Percentiles rank a stretch among this genome's conserved stretches.
phyloP scores from a whole-genome alignment of 2,329 filamentous ascomycete species.

The Fusarium sp. region DNA sequence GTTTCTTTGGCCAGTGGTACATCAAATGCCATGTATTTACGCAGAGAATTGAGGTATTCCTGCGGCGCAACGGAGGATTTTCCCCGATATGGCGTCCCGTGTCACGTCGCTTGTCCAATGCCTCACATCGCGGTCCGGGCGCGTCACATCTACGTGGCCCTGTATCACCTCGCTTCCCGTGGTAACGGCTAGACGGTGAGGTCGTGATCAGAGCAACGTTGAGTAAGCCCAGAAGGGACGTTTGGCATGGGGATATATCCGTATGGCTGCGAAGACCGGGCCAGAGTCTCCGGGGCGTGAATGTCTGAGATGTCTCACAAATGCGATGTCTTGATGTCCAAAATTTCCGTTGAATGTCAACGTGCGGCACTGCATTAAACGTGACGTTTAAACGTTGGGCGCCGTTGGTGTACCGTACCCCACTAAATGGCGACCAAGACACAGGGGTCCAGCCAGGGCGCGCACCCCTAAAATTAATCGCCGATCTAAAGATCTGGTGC shows the following conservation, averaged over 20 bases:
- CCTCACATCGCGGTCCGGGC: background rate
- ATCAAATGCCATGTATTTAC: background rate
- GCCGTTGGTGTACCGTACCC: background rate
- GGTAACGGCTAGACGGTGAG: background rate
- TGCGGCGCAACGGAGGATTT: fast-evolving
- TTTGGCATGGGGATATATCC: background rate
- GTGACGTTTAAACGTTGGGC: background rate
- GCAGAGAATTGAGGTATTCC: fast-evolving
- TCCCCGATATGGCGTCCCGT: background rate
- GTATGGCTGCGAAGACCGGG: background rate
- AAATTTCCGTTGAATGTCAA: no score
- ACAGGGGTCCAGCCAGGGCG: background rate
- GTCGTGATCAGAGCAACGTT: background rate
- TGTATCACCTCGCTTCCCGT: background rate
- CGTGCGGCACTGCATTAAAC: background rate
- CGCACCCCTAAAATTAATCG: background rate
- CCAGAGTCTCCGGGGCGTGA: background rate
- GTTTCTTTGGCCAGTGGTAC: background rate
- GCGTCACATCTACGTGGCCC: background rate
- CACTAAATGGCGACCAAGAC: background rate
- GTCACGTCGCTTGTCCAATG: background rate
- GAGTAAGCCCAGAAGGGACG: background rate
- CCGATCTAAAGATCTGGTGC: background rate
- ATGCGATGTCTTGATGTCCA: background rate
- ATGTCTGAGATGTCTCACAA: background rate